A percentile compares a stretch with the other conserved stretches of the same genome.
Evolutionary conservation across 192 early-diverging fungal species (phyloP).

Genomic region (Coemansia sp.): DNA sequence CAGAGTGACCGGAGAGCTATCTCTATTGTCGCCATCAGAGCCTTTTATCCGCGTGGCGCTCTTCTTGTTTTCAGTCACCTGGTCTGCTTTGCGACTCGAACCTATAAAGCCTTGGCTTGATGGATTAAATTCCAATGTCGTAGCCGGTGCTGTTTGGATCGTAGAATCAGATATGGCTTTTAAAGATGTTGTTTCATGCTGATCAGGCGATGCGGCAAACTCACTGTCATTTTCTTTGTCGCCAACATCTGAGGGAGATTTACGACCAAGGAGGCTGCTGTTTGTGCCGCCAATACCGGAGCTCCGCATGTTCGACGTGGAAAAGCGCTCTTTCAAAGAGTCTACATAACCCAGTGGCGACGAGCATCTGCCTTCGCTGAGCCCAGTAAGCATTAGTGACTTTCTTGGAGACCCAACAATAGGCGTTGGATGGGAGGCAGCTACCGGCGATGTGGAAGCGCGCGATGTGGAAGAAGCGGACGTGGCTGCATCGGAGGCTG

Average conservation of each 20-base stretch:
- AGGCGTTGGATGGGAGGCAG: constrained; percentile 15
- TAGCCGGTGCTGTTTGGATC: background rate
- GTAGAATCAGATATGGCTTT: too few species aligned
- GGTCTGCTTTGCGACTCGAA: background rate
- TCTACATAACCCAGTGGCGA: constrained; percentile 26
- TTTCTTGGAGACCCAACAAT: constrained; percentile 28
- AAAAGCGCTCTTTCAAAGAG: constrained; percentile 50
- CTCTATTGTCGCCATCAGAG: background rate
- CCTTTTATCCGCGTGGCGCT: background rate
- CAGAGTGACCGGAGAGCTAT: background rate
- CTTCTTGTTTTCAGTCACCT: background rate
- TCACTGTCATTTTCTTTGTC: background rate
- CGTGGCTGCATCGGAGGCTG: constrained; percentile 5
- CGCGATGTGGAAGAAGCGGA: background rate
- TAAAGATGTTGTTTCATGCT: background rate
- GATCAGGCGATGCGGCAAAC: background rate
- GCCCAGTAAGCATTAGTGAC: constrained; percentile 17
- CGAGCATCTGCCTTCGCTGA: constrained; percentile 20
- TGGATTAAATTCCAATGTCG: background rate
- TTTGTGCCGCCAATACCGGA: background rate
- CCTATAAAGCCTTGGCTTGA: background rate
- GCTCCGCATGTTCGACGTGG: constrained; percentile 11
- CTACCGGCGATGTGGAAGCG: background rate
- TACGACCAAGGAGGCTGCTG: background rate
- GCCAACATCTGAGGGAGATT: background rate